Evolutionary conservation across 2,329 filamentous ascomycete species (phyloP).

Genomic region (Coleophoma crateriformis): DNA sequence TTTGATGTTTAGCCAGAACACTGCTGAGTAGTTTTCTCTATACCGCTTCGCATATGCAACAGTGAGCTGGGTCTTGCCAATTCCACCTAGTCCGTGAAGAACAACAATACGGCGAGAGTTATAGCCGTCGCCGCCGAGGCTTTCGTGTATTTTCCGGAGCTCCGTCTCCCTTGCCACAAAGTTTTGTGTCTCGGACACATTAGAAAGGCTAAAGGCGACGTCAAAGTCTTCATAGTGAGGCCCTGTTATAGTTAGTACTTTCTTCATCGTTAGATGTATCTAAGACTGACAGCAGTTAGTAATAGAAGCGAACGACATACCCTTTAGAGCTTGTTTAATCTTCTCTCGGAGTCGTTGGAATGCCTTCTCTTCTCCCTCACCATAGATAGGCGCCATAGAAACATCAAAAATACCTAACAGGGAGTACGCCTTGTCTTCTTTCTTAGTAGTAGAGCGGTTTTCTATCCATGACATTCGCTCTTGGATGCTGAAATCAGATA

Average conservation of each 20-base stretch:
- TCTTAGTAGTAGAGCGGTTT: slow-evolving; percentile 24
- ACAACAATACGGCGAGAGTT: slow-evolving; percentile 5
- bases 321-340: slow-evolving; percentile 18
- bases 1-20: slow-evolving; percentile 38
- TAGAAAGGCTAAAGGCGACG: slow-evolving; percentile 22
- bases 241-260: slow-evolving; percentile 14
- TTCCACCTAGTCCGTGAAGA: slow-evolving; percentile 33
- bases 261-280: not conserved
- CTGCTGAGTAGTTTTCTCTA: slow-evolving; percentile 28
- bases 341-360: slow-evolving; percentile 28
- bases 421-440: slow-evolving; percentile 36
- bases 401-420: slow-evolving; percentile 36
- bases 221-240: slow-evolving; percentile 19
- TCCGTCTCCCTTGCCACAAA: slow-evolving; percentile 29
- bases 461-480: slow-evolving; percentile 32
- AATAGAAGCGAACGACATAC: slow-evolving; percentile 5
- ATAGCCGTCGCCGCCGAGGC: slow-evolving; percentile 20
- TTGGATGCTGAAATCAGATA: not conserved
- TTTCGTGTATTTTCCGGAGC: slow-evolving; percentile 23
- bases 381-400: slow-evolving; percentile 35
- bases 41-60: slow-evolving; percentile 28
- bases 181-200: slow-evolving; percentile 20
- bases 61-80: slow-evolving; percentile 38
- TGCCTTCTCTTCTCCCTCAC: slow-evolving; percentile 24
- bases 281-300: not conserved